Conservation (phyloP, 345 rosid genomes). For the Populus euphratica region DNA sequence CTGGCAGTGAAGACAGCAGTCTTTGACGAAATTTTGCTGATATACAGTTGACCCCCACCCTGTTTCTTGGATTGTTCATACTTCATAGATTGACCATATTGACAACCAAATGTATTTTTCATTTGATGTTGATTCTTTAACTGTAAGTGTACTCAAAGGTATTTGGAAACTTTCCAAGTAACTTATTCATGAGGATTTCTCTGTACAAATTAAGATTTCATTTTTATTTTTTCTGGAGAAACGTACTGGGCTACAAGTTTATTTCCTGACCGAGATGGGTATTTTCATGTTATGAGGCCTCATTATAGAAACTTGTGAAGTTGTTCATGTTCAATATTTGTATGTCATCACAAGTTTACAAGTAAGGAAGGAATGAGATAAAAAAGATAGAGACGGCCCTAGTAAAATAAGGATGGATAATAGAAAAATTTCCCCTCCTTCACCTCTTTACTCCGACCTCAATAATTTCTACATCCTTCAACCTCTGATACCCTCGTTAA, state of each 20-base stretch:
- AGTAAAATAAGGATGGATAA: too few species aligned
- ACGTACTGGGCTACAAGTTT: too few species aligned
- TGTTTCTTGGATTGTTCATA: constrained; percentile 12
- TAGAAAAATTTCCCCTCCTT: too few species aligned
- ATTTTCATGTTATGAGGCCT: too few species aligned
- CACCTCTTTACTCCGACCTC: too few species aligned
- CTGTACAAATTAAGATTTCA: constrained; percentile 9
- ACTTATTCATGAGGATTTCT: constrained; percentile 15
- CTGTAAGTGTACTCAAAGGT: constrained; percentile 27
- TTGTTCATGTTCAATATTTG: neutral
- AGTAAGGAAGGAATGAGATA: too few species aligned
- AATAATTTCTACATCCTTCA: too few species aligned
- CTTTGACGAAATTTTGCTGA: constrained; percentile 6
- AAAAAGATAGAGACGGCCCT: too few species aligned
- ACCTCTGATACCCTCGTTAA: too few species aligned
- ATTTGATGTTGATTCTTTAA: constrained; percentile 27
- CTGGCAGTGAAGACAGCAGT: constrained; percentile 72
- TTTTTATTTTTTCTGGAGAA: too few species aligned
- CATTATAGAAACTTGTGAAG: neutral
- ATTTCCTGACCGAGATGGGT: too few species aligned
- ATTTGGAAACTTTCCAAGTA: constrained; percentile 23
- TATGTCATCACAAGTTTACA: neutral
- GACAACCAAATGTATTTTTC: constrained; percentile 30
- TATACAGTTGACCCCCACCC: neutral
- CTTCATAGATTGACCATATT: constrained; percentile 34